phyloP scores from a whole-genome alignment of 768 basidiomycete species.

The Termitomyces sp. region DNA sequence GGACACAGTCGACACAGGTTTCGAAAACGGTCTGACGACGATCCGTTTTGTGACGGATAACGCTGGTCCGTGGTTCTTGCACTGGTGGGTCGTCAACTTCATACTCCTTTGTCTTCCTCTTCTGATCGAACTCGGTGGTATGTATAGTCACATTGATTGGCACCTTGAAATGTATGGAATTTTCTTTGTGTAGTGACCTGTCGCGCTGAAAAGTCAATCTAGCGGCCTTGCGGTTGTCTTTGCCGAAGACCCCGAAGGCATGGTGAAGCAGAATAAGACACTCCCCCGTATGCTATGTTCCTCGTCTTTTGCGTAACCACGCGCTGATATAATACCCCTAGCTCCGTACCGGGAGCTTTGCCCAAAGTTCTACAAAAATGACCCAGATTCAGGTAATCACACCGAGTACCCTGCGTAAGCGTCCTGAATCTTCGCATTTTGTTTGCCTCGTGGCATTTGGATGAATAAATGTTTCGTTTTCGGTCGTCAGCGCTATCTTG shows the following conservation, averaged over 20 bases:
- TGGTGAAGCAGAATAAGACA: neutral
- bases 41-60: constrained; percentile 2
- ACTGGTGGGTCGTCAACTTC: neutral
- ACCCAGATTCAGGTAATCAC: neutral
- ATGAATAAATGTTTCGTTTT: no score
- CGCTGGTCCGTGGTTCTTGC: neutral
- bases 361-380: constrained; percentile 1
- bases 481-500: neutral
- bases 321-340: neutral
- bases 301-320: neutral
- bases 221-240: constrained; percentile 6
- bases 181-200: neutral
- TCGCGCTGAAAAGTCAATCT: neutral
- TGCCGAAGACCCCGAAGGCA: constrained; percentile 4
- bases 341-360: constrained; percentile 5
- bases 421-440: neutral
- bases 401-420: neutral
- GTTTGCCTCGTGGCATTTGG: neutral
- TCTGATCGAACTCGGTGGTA: neutral
- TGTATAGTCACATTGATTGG: neutral
- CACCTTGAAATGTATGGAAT: neutral
- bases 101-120: neutral
- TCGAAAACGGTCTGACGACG: neutral
- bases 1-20: constrained; percentile 3
- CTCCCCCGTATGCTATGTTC: constrained; percentile 1